Percentiles rank a stretch among this genome's conserved stretches.
Conservation (phyloP, 108 stramenopile genomes). For the Skeletonema tropicum region DNA sequence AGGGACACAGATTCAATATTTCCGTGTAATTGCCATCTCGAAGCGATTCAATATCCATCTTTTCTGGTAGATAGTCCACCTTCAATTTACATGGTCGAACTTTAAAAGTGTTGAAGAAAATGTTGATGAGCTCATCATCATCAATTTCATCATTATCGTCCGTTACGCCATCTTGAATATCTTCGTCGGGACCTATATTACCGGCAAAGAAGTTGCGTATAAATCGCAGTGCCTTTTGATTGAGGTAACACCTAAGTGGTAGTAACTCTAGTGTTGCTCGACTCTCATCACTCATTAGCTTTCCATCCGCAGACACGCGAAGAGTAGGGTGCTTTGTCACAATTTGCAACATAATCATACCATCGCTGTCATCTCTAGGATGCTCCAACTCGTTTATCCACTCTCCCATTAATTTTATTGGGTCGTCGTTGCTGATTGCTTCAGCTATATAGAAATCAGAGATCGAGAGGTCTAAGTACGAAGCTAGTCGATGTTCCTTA, state of each 20-base stretch:
- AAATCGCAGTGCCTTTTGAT: slow-evolving; percentile 78
- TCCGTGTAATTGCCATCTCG: slow-evolving; percentile 80
- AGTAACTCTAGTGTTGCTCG: slow-evolving; percentile 69
- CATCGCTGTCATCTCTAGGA: slow-evolving; percentile 76
- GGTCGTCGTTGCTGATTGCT: slow-evolving; percentile 63
- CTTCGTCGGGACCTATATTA: slow-evolving; percentile 9
- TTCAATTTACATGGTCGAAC: slow-evolving; percentile 82
- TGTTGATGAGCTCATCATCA: slow-evolving; percentile 27
- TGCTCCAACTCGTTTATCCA: slow-evolving; percentile 85
- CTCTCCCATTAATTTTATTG: slow-evolving; percentile 84
- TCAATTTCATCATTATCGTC: slow-evolving; percentile 5
- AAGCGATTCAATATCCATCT: slow-evolving; percentile 69
- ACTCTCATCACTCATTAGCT: slow-evolving; percentile 76
- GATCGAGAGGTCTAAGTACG: slow-evolving; percentile 64
- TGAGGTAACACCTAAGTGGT: slow-evolving; percentile 76
- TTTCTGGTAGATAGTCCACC: slow-evolving; percentile 80
- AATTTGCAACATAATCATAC: slow-evolving; percentile 84
- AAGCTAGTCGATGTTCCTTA: slow-evolving; percentile 63
- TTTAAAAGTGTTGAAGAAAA: slow-evolving; percentile 64
- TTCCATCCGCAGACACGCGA: slow-evolving; percentile 63
- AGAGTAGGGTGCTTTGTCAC: slow-evolving; percentile 71
- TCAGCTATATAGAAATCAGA: slow-evolving; percentile 79
- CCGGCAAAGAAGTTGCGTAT: slow-evolving; percentile 68
- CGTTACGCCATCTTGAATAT: slow-evolving; percentile 14
- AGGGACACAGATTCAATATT: slow-evolving; percentile 81